Percentiles rank a stretch among this genome's conserved stretches.
Evolutionary conservation across 192 early-diverging fungal species (phyloP).

Genomic region (Thoreauomyces humboldtii): DNA sequence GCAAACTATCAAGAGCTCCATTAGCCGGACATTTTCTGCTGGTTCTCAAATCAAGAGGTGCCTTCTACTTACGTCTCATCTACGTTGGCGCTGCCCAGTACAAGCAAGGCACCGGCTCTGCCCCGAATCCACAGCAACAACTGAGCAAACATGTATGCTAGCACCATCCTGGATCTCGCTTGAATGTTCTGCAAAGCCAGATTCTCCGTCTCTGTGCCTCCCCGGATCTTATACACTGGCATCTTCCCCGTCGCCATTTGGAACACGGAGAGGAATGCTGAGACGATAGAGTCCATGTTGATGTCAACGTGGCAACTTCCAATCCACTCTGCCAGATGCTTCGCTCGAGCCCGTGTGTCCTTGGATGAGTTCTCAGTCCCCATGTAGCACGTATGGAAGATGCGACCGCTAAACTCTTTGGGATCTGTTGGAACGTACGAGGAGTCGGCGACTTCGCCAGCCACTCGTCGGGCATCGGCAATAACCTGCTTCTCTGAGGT

Average conservation of each 20-base stretch:
- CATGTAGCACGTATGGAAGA: slow-evolving; percentile 97
- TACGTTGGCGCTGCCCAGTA: slow-evolving; percentile 95
- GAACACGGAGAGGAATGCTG: slow-evolving; percentile 76
- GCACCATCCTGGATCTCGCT: slow-evolving; percentile 90
- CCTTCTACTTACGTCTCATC: slow-evolving; percentile 76
- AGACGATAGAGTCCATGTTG: slow-evolving; percentile 81
- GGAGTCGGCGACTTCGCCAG: slow-evolving; percentile 50
- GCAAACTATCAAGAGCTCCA: slow-evolving; percentile 68
- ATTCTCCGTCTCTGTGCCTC: slow-evolving; percentile 84
- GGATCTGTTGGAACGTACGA: slow-evolving; percentile 75
- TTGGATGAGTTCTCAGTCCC: slow-evolving; percentile 85
- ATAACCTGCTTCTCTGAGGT: slow-evolving; percentile 64
- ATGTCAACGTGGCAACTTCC: slow-evolving; percentile 91
- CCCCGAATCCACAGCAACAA: slow-evolving; percentile 88
- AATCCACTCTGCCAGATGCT: slow-evolving; percentile 72
- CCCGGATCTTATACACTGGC: slow-evolving; percentile 79
- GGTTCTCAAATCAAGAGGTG: too few species aligned
- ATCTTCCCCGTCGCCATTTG: slow-evolving; percentile 65
- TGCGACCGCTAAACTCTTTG: slow-evolving; percentile 73
- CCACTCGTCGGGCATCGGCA: slow-evolving; percentile 62
- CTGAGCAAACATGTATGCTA: slow-evolving; percentile 93
- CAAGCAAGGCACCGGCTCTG: slow-evolving; percentile 69
- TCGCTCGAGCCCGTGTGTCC: slow-evolving; percentile 83
- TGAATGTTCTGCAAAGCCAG: slow-evolving; percentile 97
- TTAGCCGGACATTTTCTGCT: too few species aligned